These are phyloP conservation scores for Botryotinia narcissicola DNA, from an alignment of 2,329 filamentous ascomycete genomes.

Conservation along the genomic window DNA sequence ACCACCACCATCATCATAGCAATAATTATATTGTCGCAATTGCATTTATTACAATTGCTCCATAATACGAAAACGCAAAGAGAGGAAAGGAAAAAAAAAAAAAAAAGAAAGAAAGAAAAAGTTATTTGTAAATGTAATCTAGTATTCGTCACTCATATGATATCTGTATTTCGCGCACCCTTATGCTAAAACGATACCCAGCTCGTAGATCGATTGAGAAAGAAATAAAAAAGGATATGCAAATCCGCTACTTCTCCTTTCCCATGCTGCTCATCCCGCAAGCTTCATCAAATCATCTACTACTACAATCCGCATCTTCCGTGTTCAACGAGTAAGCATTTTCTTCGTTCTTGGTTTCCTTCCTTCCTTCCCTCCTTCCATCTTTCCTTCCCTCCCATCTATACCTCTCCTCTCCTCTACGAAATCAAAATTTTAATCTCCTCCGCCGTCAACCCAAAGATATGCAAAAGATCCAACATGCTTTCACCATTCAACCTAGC, in stretches of 20 bases:
- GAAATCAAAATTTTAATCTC: constrained; percentile 53
- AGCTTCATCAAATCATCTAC: neutral
- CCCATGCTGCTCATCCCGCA: neutral
- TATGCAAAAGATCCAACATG: constrained; percentile 68
- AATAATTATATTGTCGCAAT: neutral
- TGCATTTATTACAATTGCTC: too few relatives aligned
- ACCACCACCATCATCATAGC: neutral
- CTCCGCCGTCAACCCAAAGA: constrained; percentile 68
- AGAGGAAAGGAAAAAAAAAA: too few relatives aligned
- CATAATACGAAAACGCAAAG: too few relatives aligned
- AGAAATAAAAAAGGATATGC: neutral
- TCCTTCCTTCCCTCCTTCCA: neutral
- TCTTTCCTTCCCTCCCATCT: neutral
- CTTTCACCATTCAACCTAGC: constrained; percentile 69
- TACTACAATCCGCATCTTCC: neutral
- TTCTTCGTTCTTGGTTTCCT: neutral
- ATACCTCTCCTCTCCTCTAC: neutral
- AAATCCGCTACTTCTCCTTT: neutral
- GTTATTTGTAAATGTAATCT: neutral
- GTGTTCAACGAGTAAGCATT: neutral
- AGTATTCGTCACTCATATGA: neutral
- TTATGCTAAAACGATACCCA: neutral
- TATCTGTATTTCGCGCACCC: neutral
- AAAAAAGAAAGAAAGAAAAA: neutral
- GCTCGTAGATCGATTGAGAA: neutral